Evolutionary conservation across 2,329 filamentous ascomycete genomes (phyloP), one percentile per base, ranked within the genome.

Genomic region (Myriangium duriaei): DNA sequence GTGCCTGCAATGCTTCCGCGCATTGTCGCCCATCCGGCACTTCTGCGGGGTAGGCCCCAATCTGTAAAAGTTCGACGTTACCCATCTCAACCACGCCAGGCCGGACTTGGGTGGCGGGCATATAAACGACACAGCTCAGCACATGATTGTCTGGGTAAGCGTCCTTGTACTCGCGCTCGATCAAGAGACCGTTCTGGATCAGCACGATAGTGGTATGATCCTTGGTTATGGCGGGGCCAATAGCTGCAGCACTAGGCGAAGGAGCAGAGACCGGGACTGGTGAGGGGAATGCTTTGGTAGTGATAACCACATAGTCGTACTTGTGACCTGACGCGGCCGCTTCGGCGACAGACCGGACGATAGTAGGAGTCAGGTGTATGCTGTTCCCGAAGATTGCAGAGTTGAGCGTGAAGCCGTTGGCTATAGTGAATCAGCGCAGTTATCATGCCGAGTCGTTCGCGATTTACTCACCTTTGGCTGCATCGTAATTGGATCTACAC

Each of bases 131-230:
- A 28, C 65, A 68, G 30, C 68, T 73, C 5, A 78, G 49, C 14
- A 79, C 61, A 0, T 71, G 65, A 19, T 67, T 68, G 0, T 50
- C 38, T 0, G 71, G 71, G 44, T 71, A 78, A 0, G 55, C 52
- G 0, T 50, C 45, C 0, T 54, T 47, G 36, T 74, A 75, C 11
- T 71, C 65, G 7, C 69, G 62, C 49, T 79, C 74, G 42, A 76
- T 75, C 1, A 62, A 65, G 26, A 78, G 68, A 0, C 74, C 74
- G 46, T 78, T 78, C 43, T 79, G 74, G 11, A 76, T 64, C 1
- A 79, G 64, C 5, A 72, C 70, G 29, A 78, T 68, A 0, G 67
- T 63, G 0, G 72, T 76, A 33, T 58, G 45, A 7, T 51, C 49
- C 1, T 50, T 52, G 2, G 44, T 47, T 2, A 69, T 52, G 3